Evolutionary conservation across 495 filamentous ascomycete species (phyloP).

Genomic region (Hyaloscypha finlandica): DNA sequence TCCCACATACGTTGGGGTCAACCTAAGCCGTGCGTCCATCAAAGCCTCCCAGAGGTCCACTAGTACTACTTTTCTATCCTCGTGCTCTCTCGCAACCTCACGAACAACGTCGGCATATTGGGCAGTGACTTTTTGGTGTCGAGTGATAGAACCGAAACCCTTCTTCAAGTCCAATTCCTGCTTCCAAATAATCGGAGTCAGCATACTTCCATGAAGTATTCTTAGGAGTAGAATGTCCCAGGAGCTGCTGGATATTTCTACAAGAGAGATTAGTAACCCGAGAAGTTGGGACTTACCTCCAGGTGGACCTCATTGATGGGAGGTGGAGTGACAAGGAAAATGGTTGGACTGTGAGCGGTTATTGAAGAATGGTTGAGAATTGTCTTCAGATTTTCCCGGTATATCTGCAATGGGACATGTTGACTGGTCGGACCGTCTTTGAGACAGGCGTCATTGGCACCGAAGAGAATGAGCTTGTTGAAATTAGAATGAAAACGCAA

Average conservation of each 20-base stretch:
- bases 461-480: constrained; percentile 50
- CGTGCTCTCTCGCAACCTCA: constrained; percentile 53
- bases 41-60: constrained; percentile 66
- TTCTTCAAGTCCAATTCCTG: constrained; percentile 44
- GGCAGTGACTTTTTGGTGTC: constrained; percentile 56
- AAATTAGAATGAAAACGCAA: not conserved
- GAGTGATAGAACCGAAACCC: constrained; percentile 40
- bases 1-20: constrained; percentile 28
- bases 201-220: no score
- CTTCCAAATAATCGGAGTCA: no score
- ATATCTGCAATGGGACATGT: constrained; percentile 61
- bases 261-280: no score
- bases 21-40: constrained; percentile 53
- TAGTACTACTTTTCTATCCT: constrained; percentile 65
- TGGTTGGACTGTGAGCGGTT: constrained; percentile 56
- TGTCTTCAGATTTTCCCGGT: constrained; percentile 57
- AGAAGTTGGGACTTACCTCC: no score
- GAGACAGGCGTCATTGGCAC: constrained; percentile 68
- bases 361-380: constrained; percentile 60
- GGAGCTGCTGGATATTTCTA: no score
- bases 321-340: constrained; percentile 67
- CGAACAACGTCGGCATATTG: constrained; percentile 60
- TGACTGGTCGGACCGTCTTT: constrained; percentile 55
- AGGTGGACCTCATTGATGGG: constrained; percentile 64
- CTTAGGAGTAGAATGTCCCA: no score